Evolutionary conservation across 2,329 filamentous ascomycete species (phyloP).

Genomic region (Rutstroemia sp.): DNA sequence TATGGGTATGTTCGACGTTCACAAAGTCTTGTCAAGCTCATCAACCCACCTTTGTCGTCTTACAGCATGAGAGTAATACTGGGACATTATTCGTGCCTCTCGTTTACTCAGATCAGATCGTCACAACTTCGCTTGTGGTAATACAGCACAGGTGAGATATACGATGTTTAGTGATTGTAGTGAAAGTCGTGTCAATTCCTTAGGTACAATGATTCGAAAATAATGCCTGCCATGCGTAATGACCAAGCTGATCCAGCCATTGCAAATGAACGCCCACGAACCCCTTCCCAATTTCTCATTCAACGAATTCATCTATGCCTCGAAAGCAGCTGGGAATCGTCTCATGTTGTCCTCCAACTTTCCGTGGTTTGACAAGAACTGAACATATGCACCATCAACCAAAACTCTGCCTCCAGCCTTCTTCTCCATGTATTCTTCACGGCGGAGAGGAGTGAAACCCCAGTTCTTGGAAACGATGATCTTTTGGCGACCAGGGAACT

Average conservation of each 20-base stretch:
- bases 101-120: too few species aligned
- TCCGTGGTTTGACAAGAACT: slow-evolving; percentile 97
- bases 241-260: slow-evolving; percentile 23
- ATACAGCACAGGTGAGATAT: not conserved
- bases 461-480: slow-evolving; percentile 99
- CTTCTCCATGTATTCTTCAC: slow-evolving; percentile 95
- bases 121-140: too few species aligned
- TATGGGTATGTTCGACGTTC: too few species aligned
- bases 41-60: too few species aligned
- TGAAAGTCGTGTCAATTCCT: slow-evolving; percentile 26
- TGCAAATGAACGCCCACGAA: slow-evolving; percentile 25
- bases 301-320: slow-evolving; percentile 23
- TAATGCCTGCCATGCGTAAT: slow-evolving; percentile 10
- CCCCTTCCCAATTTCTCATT: slow-evolving; percentile 11
- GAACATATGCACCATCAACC: slow-evolving; percentile 98
- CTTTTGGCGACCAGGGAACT: slow-evolving; percentile 99
- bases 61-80: too few species aligned
- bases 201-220: slow-evolving; percentile 25
- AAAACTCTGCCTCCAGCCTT: slow-evolving; percentile 90
- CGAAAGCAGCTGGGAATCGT: slow-evolving; percentile 91
- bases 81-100: too few species aligned
- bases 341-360: slow-evolving; percentile 78
- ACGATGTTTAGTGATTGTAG: not conserved
- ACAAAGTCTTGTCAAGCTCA: too few species aligned
- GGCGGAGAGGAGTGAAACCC: slow-evolving; percentile 97